Base-by-base conservation (phyloP, 1,284 basidiomycete species). In the Rhizoctonia solani region DNA sequence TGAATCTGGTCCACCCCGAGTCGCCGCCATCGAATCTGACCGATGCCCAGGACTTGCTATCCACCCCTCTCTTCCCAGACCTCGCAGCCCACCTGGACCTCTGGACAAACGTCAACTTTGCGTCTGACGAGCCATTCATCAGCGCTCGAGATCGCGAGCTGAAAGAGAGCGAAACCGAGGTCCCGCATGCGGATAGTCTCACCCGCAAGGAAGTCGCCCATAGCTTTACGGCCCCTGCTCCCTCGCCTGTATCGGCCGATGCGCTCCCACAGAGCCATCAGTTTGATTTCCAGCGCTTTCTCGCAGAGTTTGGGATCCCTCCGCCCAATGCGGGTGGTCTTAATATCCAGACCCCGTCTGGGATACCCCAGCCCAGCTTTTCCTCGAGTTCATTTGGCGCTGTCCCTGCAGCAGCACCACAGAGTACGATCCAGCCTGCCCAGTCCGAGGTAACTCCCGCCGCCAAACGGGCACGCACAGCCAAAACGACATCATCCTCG, bases 71-170 rank as follows among this genome's bases (percentile, higher is more conserved):
- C 27, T 88, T 86, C 74, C 86, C 86, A 11, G 90, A 91, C 75
- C 81, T 92, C 58, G 82, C 82, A 19, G 88, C 89, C 1, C 89
- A 92, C 75, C 86, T 93, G 68, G 89, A 90, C 76, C 80, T 92
- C 55, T 93, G 92, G 92, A 89, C 90, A 8, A 88, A 89, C 76
- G 81, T 93, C 70, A 79, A 85, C 14, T 93, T 93, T 77, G 85
- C 90, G 68, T 85, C 85, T 0, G 89, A 92, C 74, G 89, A 90
- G 68, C 83, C 86, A 23, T 72, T 79, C 61, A 78, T 75, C 66
- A 53, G 52, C 30, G 44, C 63, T 32, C 34, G 42, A 9, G 69
- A 68, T 30, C 32, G 39, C 25, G 55, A 52, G 42, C 74, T 66
- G 27, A 70, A 72, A 37, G 73, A 75, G 16, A 72, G 75, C 52